Percentiles rank a stretch among this genome's conserved stretches.
These are phyloP conservation scores for Brasenia schreberi DNA, from an alignment of 164 flowering plant species.

Conservation along the genomic window DNA sequence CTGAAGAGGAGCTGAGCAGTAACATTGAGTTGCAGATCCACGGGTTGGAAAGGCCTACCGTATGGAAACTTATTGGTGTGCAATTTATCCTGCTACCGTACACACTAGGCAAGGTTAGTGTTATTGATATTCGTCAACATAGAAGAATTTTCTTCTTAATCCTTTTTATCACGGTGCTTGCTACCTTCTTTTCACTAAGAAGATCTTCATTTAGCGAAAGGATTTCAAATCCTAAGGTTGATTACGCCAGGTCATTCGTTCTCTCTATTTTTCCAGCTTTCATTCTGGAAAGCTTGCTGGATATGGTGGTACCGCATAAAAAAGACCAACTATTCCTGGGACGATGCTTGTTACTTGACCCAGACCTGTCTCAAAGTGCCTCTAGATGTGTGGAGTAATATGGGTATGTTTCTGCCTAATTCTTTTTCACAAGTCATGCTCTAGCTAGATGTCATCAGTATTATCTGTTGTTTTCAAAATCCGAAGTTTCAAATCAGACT, in stretches of 20 bases:
- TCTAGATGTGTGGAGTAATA: conserved; percentile 50
- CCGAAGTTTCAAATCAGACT: not conserved
- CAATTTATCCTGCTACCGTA: conserved; percentile 74
- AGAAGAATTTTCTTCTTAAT: no score
- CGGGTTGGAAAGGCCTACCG: conserved; percentile 80
- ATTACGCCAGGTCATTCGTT: not conserved
- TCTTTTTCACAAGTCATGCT: not conserved
- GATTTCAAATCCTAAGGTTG: not conserved
- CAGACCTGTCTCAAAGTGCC: conserved; percentile 46
- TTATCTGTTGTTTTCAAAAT: not conserved
- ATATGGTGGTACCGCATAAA: conserved; percentile 75
- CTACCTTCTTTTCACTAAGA: no score
- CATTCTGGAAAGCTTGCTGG: conserved; percentile 67
- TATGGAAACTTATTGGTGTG: conserved; percentile 71
- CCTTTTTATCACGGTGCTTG: no score
- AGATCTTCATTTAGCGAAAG: not conserved
- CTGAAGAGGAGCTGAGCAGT: conserved; percentile 70
- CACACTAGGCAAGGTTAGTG: conserved; percentile 65
- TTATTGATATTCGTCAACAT: no score
- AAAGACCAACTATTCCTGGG: conserved; percentile 76
- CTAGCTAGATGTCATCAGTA: not conserved
- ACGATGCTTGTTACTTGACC: conserved; percentile 85
- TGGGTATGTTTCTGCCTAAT: conserved; percentile 29
- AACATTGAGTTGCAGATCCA: conserved; percentile 87
- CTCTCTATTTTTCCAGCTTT: conserved; percentile 35